phyloP scores from a whole-genome alignment of 129 eudicot species.

The Sambucus nigra region DNA sequence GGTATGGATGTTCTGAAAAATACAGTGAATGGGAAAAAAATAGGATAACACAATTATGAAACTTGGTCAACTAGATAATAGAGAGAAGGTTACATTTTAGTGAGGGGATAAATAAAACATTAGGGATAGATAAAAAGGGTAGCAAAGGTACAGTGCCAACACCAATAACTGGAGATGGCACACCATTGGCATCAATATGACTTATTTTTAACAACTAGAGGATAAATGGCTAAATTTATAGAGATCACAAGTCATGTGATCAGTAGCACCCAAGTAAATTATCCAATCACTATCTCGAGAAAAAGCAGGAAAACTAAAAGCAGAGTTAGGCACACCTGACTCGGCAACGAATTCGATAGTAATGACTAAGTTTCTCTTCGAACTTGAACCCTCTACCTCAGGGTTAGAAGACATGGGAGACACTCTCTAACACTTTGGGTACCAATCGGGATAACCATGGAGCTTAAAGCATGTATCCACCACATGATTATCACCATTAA shows the following conservation, averaged over 20 bases:
- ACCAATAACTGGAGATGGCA: slow-evolving; percentile 5
- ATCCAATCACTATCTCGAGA: slow-evolving; percentile 3
- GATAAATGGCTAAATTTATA: neutral
- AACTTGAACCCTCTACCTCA: too few species aligned
- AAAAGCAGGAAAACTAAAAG: neutral
- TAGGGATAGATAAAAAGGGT: neutral
- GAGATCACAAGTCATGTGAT: slow-evolving; percentile 8
- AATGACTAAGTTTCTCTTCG: too few species aligned
- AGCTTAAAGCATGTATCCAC: slow-evolving; percentile 1
- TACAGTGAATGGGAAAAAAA: neutral
- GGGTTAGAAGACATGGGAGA: neutral
- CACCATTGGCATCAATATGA: slow-evolving; percentile 9
- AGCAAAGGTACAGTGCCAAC: neutral
- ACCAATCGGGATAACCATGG: neutral
- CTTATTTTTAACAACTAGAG: neutral
- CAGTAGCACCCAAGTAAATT: neutral
- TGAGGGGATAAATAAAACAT: neutral
- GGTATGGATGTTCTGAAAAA: slow-evolving; percentile 1
- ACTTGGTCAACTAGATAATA: neutral
- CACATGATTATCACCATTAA: slow-evolving; percentile 2
- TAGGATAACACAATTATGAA: neutral
- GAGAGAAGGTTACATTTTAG: neutral
- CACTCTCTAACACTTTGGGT: neutral
- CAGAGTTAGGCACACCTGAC: neutral
- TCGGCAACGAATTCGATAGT: neutral